phyloP scores from a whole-genome alignment of 805 yeast genomes.

The Tanozyma kutaoensis region DNA sequence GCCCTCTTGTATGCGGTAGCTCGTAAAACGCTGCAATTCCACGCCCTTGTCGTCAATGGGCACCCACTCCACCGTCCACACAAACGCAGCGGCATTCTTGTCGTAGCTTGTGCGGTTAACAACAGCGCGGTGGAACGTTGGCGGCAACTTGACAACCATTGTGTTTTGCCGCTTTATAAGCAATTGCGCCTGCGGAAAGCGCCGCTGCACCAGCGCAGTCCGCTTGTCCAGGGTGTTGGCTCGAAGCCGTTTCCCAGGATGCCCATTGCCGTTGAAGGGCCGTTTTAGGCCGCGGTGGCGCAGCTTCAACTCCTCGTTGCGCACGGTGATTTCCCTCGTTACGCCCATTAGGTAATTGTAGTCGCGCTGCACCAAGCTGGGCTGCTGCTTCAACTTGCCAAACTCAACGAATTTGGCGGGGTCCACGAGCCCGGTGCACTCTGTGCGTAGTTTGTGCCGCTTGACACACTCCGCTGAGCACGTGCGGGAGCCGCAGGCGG shows the following conservation, averaged over 20 bases:
- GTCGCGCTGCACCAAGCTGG: slow-evolving; percentile 59
- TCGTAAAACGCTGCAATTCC: slow-evolving; percentile 22
- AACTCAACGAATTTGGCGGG: slow-evolving; percentile 43
- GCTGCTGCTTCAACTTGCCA: slow-evolving; percentile 24
- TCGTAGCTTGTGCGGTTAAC: slow-evolving; percentile 63
- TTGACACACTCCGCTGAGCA: slow-evolving; percentile 66
- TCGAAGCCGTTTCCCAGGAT: no score
- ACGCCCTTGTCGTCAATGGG: slow-evolving; percentile 18
- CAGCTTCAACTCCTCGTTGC: slow-evolving; percentile 39
- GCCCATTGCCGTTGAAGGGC: no score
- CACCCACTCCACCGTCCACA: slow-evolving; percentile 76
- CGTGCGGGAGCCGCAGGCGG: slow-evolving; percentile 54
- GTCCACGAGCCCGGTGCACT: slow-evolving; percentile 59
- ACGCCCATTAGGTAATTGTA: slow-evolving; percentile 58
- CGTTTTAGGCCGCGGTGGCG: no score
- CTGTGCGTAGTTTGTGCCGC: slow-evolving; percentile 46
- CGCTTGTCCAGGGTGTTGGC: no score
- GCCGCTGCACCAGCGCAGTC: no score
- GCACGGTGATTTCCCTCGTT: slow-evolving; percentile 46
- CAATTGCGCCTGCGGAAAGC: no score
- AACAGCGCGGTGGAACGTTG: slow-evolving; percentile 58
- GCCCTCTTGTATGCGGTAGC: slow-evolving; percentile 29
- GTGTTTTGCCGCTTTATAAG: slow-evolving; percentile 51
- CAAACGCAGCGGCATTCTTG: slow-evolving; percentile 41
- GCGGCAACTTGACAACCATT: slow-evolving; percentile 45